These are phyloP conservation scores for Laburnicola sp. DNA, from an alignment of 2,329 filamentous ascomycete genomes.

Conservation along the genomic window DNA sequence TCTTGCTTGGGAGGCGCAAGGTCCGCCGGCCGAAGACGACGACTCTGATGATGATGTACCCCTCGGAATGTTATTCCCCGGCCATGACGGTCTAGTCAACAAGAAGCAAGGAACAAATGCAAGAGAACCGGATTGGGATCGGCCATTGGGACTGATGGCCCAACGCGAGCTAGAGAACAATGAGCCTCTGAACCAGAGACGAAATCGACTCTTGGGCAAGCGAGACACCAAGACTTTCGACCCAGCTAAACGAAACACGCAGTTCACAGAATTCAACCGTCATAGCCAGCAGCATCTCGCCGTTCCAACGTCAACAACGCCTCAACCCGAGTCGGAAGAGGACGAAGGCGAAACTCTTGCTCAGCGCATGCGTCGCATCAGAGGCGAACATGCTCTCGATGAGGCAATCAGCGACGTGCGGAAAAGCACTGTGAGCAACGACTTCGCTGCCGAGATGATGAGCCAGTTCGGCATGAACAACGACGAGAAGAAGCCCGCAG, in stretches of 20 bases:
- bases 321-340: slow-evolving; percentile 36
- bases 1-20: slow-evolving; percentile 83
- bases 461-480: slow-evolving; percentile 44
- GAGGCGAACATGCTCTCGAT: slow-evolving; percentile 57
- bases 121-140: slow-evolving; percentile 54
- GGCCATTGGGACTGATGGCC: slow-evolving; percentile 75
- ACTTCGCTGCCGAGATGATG: slow-evolving; percentile 71
- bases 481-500: slow-evolving; percentile 35
- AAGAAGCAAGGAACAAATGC: slow-evolving; percentile 51
- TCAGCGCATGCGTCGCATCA: slow-evolving; percentile 67
- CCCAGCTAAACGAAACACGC: slow-evolving; percentile 25
- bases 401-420: slow-evolving; percentile 48
- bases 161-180: slow-evolving; percentile 86
- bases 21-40: slow-evolving; percentile 43
- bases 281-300: slow-evolving; percentile 31
- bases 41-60: slow-evolving; percentile 78
- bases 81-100: slow-evolving; percentile 58
- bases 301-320: slow-evolving; percentile 32
- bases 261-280: slow-evolving; percentile 18
- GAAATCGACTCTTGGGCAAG: slow-evolving; percentile 71
- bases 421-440: slow-evolving; percentile 60
- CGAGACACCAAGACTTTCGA: slow-evolving; percentile 38
- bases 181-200: slow-evolving; percentile 78
- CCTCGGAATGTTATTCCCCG: slow-evolving; percentile 75
- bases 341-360: slow-evolving; percentile 67